These are phyloP conservation scores for Phialophora verrucosa DNA, from an alignment of 2,329 filamentous ascomycete genomes.

Conservation along the genomic window DNA sequence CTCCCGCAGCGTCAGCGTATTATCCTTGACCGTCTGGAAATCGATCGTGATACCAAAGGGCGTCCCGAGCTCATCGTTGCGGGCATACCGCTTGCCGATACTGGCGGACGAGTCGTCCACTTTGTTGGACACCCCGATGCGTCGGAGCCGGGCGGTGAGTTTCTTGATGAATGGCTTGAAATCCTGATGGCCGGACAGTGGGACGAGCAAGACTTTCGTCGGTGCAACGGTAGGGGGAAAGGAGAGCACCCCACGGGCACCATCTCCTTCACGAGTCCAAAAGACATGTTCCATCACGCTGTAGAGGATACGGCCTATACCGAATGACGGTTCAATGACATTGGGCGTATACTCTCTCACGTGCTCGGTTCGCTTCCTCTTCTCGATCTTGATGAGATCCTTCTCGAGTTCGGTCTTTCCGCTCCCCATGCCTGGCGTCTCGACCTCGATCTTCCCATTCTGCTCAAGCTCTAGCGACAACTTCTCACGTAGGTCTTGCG, in stretches of 20 bases:
- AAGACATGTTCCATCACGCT: slow-evolving; percentile 92
- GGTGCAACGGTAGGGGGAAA: slow-evolving; percentile 83
- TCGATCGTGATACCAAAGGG: slow-evolving; percentile 93
- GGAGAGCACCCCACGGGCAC: slow-evolving; percentile 80
- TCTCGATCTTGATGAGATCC: slow-evolving; percentile 83
- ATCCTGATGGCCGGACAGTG: slow-evolving; percentile 78
- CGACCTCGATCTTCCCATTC: slow-evolving; percentile 75
- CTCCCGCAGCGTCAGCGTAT: slow-evolving; percentile 84
- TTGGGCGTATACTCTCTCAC: slow-evolving; percentile 91
- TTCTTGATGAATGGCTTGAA: slow-evolving; percentile 79
- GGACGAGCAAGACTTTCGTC: slow-evolving; percentile 91
- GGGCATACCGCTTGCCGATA: slow-evolving; percentile 92
- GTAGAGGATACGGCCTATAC: slow-evolving; percentile 94
- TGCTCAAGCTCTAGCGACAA: slow-evolving; percentile 75
- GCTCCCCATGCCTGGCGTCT: slow-evolving; percentile 69
- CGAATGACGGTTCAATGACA: slow-evolving; percentile 96
- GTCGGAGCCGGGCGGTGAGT: slow-evolving; percentile 76
- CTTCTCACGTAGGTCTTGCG: slow-evolving; percentile 81
- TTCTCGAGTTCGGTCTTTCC: slow-evolving; percentile 80
- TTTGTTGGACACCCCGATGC: slow-evolving; percentile 77
- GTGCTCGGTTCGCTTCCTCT: slow-evolving; percentile 80
- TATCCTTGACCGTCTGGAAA: slow-evolving; percentile 91
- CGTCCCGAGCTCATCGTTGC: slow-evolving; percentile 95
- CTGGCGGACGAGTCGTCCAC: slow-evolving; percentile 89
- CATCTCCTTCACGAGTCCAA: slow-evolving; percentile 86